Percentiles rank a stretch among this genome's conserved stretches.
Conservation (phyloP, 129 eudicot genomes). For the Dittrichia graveolens region DNA sequence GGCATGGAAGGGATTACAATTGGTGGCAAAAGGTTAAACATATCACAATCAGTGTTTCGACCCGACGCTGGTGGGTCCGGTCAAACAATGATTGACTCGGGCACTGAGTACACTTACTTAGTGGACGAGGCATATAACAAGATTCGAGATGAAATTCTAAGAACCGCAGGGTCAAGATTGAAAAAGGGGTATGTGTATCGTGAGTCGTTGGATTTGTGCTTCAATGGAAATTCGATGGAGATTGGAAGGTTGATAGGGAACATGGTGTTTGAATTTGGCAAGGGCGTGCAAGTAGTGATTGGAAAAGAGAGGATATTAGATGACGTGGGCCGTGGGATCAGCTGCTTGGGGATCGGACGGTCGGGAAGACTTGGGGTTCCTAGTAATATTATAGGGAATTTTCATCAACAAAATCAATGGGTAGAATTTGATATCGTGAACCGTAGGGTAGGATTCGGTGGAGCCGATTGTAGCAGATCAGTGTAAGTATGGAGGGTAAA, state of each 20-base stretch:
- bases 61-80: conserved; percentile 76
- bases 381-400: conserved; percentile 77
- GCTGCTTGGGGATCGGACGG: conserved; percentile 76
- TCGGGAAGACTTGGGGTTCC: conserved; percentile 62
- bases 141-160: conserved; percentile 47
- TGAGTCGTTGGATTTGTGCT: conserved; percentile 72
- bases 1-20: conserved; percentile 53
- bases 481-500: conserved; percentile 30
- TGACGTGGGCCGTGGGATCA: conserved; percentile 72
- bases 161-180: conserved; percentile 47
- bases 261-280: conserved; percentile 60
- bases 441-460: conserved; percentile 74
- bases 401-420: conserved; percentile 86
- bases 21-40: conserved; percentile 49
- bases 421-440: conserved; percentile 74
- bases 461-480: conserved; percentile 73
- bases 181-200: conserved; percentile 59
- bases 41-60: conserved; percentile 49
- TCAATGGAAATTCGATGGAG: conserved; percentile 48
- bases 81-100: conserved; percentile 83
- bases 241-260: conserved; percentile 70
- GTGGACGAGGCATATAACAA: conserved; percentile 65
- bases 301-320: conserved; percentile 47
- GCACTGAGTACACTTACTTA: conserved; percentile 66
- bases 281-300: conserved; percentile 54